phyloP scores from a whole-genome alignment of 106 monocot species.

The Dactylorhiza incarnata region DNA sequence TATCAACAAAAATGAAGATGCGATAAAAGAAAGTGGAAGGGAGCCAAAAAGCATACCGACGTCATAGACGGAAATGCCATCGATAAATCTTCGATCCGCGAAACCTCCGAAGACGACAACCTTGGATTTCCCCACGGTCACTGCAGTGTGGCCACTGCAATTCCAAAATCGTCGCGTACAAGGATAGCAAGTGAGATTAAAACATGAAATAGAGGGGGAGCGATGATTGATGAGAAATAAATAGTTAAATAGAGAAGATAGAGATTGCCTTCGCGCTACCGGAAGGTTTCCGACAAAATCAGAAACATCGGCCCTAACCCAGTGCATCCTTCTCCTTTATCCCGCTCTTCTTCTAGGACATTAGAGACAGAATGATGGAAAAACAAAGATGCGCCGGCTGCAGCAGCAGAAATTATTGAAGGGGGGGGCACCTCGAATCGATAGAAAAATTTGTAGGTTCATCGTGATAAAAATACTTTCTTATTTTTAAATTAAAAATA shows the following conservation, averaged over 20 bases:
- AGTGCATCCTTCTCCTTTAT: conserved; percentile 40
- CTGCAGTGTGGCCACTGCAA: conserved; percentile 82
- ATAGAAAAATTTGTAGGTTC: too few species aligned
- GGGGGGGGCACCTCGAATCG: too few species aligned
- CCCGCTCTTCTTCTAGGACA: not conserved
- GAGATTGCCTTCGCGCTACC: conserved; percentile 53
- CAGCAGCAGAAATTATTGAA: too few species aligned
- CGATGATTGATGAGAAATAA: not conserved
- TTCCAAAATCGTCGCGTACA: conserved; percentile 1
- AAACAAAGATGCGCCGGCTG: too few species aligned
- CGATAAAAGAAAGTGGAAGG: not conserved
- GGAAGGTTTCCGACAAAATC: conserved; percentile 80
- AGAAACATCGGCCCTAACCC: conserved; percentile 75
- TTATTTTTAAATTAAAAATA: too few species aligned
- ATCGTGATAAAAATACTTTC: too few species aligned
- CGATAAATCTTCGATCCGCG: conserved; percentile 70
- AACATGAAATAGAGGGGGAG: not conserved
- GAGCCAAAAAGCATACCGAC: conserved; percentile 29
- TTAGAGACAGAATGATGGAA: too few species aligned
- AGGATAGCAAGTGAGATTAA: not conserved
- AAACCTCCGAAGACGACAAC: conserved; percentile 86
- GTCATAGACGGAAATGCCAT: conserved; percentile 67
- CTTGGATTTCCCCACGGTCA: conserved; percentile 78
- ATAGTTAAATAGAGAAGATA: not conserved
- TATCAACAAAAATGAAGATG: not conserved